A percentile compares a stretch with the other conserved stretches of the same genome.
phyloP scores from a whole-genome alignment of 2,329 filamentous ascomycete genomes.

The Chaetomiaceae sp. region DNA sequence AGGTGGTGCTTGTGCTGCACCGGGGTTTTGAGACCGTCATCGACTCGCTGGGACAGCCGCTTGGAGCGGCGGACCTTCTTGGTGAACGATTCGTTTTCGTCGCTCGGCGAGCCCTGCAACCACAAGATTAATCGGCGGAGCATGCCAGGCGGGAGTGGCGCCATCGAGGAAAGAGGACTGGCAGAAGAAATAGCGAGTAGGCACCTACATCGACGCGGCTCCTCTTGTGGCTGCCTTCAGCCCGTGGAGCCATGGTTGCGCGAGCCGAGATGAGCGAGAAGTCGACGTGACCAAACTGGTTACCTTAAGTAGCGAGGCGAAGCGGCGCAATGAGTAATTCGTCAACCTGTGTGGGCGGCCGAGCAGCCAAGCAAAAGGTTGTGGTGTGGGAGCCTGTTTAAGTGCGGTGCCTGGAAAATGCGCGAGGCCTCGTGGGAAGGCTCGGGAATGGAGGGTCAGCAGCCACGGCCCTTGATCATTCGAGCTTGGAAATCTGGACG shows the following conservation, averaged over 20 bases:
- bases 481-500: constrained; percentile 8
- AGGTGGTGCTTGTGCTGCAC: constrained; percentile 63
- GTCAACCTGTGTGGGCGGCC: constrained; percentile 1
- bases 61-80: constrained; percentile 84
- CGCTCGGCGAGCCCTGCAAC: constrained; percentile 60
- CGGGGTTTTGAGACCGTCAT: constrained; percentile 47
- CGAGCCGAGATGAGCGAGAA: constrained; percentile 11
- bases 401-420: constrained; percentile 11
- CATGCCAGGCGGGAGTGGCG: constrained; percentile 23
- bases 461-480: no score
- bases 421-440: constrained; percentile 11
- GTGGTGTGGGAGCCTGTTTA: constrained; percentile 7
- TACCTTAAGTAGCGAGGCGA: constrained; percentile 1
- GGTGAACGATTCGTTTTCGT: constrained; percentile 50
- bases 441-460: background rate
- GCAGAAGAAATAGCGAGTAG: constrained; percentile 4
- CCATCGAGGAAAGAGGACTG: constrained; percentile 19
- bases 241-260: constrained; percentile 38
- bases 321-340: constrained; percentile 7
- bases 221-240: constrained; percentile 81
- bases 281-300: background rate
- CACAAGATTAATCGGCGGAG: constrained; percentile 29
- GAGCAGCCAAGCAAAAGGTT: background rate
- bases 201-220: constrained; percentile 51
- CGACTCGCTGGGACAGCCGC: constrained; percentile 53